Conservation (phyloP, 2,329 filamentous ascomycete genomes). For the Scortechinia acanthostroma region DNA sequence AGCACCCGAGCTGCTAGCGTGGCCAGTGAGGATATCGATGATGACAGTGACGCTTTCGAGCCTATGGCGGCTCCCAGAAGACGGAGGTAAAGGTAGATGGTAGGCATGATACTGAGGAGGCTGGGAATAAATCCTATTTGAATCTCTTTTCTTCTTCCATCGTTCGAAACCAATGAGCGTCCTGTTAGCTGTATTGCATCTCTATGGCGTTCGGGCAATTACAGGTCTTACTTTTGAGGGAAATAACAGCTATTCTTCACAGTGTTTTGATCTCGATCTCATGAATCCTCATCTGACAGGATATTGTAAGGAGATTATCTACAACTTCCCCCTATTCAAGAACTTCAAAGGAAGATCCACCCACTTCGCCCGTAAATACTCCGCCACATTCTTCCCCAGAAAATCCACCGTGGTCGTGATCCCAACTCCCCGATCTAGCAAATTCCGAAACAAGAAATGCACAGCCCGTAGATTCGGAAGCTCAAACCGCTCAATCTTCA, state of each 20-base stretch:
- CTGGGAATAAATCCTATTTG: too few relatives aligned
- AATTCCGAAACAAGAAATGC: constrained; percentile 1
- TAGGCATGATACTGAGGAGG: too few relatives aligned
- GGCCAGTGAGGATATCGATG: not conserved
- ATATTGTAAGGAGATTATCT: too few relatives aligned
- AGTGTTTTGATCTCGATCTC: too few relatives aligned
- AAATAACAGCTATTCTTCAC: too few relatives aligned
- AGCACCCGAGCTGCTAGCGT: not conserved
- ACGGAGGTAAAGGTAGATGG: not conserved
- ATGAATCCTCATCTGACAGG: too few relatives aligned
- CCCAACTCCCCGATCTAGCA: not conserved
- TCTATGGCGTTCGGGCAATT: too few relatives aligned
- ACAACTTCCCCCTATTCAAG: not conserved
- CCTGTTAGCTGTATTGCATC: too few relatives aligned
- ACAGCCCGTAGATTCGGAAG: constrained; percentile 28
- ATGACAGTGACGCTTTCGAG: not conserved
- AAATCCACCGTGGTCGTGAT: not conserved
- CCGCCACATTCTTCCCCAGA: not conserved
- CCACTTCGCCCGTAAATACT: not conserved
- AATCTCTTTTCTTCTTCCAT: too few relatives aligned
- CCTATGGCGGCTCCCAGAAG: not conserved
- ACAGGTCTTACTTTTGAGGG: too few relatives aligned
- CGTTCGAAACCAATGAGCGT: too few relatives aligned
- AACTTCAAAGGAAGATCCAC: not conserved
- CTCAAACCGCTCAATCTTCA: constrained; percentile 33